A percentile compares a stretch with the other conserved stretches of the same genome.
Conservation (phyloP, 2,329 filamentous ascomycete genomes). For the Hypoxylon sp. region DNA sequence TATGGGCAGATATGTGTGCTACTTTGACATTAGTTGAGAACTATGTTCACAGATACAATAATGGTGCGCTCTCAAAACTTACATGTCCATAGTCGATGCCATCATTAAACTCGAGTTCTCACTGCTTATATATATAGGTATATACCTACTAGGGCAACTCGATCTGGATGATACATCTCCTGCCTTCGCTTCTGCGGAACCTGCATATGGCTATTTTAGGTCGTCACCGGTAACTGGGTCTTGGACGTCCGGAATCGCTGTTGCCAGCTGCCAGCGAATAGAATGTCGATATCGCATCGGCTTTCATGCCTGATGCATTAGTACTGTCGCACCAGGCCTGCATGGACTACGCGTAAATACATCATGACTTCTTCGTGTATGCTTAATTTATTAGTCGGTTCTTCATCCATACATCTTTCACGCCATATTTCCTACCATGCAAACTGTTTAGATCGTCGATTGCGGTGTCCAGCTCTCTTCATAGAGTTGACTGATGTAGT, state of each 20-base stretch:
- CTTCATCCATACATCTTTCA: slow-evolving; percentile 21
- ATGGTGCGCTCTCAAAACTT: slow-evolving; percentile 13
- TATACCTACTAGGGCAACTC: not conserved
- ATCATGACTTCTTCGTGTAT: slow-evolving; percentile 17
- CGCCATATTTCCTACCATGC: slow-evolving; percentile 37
- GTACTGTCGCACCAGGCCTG: slow-evolving; percentile 11
- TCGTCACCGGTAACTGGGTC: slow-evolving; percentile 7
- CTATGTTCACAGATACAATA: not conserved
- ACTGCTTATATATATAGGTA: not conserved
- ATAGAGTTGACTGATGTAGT: slow-evolving; percentile 72
- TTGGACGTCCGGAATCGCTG: not conserved
- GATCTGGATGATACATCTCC: slow-evolving; percentile 2
- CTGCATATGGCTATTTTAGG: slow-evolving; percentile 30
- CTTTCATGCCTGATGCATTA: slow-evolving; percentile 29
- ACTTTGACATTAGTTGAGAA: slow-evolving; percentile 15
- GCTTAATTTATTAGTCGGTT: slow-evolving; percentile 19
- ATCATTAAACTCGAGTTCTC: not conserved
- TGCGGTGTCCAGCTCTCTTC: slow-evolving; percentile 68
- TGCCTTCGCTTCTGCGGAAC: slow-evolving; percentile 20
- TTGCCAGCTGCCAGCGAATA: slow-evolving; percentile 14
- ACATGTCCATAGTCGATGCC: not conserved
- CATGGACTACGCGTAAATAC: slow-evolving; percentile 32
- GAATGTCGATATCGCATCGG: slow-evolving; percentile 18
- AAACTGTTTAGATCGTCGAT: slow-evolving; percentile 55
- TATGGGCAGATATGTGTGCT: not conserved